Conservation (phyloP, 2,329 filamentous ascomycete genomes). For the Colletotrichum gigasporum region DNA sequence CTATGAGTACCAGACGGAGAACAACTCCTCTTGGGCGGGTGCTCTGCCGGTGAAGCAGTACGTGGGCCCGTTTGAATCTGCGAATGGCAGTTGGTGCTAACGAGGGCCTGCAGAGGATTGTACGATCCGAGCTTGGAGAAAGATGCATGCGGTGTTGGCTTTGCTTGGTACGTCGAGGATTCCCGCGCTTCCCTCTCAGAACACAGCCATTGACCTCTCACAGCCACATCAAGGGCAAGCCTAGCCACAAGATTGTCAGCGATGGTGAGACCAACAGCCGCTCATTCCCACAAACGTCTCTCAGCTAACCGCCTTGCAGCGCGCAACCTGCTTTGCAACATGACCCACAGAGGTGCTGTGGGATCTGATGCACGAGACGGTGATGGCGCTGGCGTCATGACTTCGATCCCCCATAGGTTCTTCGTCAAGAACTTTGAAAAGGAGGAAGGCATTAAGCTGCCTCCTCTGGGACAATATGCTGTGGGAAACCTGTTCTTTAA, state of each 20-base stretch:
- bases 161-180: slow-evolving; percentile 82
- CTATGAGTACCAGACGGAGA: slow-evolving; percentile 89
- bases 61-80: slow-evolving; percentile 36
- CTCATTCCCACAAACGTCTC: slow-evolving; percentile 36
- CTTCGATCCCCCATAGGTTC: slow-evolving; percentile 97
- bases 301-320: slow-evolving; percentile 59
- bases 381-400: slow-evolving; percentile 99
- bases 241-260: slow-evolving; percentile 98
- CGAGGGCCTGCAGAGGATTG: slow-evolving; percentile 67
- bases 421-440: slow-evolving; percentile 98
- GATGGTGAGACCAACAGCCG: slow-evolving; percentile 77
- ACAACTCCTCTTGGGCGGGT: slow-evolving; percentile 90
- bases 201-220: slow-evolving; percentile 35
- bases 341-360: slow-evolving; percentile 99
- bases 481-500: slow-evolving; percentile 99
- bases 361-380: slow-evolving; percentile 98
- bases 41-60: slow-evolving; percentile 95
- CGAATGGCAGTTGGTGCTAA: slow-evolving; percentile 25
- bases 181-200: not conserved
- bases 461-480: slow-evolving; percentile 91
- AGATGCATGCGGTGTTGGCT: slow-evolving; percentile 99
- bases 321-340: slow-evolving; percentile 96
- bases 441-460: slow-evolving; percentile 88
- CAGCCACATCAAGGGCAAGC: slow-evolving; percentile 95
- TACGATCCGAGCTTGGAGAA: slow-evolving; percentile 97